phyloP scores from a whole-genome alignment of 2,329 filamentous ascomycete genomes.

The Cladorrhinum sp. region DNA sequence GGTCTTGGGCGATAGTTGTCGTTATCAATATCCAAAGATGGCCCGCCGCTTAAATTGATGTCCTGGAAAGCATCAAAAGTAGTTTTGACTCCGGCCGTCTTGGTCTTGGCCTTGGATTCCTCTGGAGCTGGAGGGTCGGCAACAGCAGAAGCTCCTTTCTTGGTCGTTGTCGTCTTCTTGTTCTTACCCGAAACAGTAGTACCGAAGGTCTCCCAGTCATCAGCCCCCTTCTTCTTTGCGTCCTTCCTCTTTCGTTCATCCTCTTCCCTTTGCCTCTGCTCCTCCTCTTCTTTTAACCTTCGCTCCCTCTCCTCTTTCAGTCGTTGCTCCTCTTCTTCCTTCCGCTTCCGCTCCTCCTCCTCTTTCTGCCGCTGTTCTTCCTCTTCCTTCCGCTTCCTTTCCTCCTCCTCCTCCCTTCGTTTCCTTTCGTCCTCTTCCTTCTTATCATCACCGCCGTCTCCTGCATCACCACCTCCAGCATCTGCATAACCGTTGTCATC shows the following conservation, averaged over 20 bases:
- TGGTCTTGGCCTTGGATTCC: conserved; percentile 20
- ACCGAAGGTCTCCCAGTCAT: conserved; percentile 41
- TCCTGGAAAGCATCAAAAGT: conserved; percentile 62
- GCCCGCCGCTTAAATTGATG: conserved; percentile 64
- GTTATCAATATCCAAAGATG: conserved; percentile 49
- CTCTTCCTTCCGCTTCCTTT: conserved; percentile 19
- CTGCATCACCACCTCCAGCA: conserved; percentile 28
- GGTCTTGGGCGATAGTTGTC: conserved; percentile 44
- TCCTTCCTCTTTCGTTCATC: conserved; percentile 43
- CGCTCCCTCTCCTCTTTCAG: conserved; percentile 33
- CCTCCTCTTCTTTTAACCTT: conserved; percentile 13
- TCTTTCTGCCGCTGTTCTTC: conserved; percentile 51
- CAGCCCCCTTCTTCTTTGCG: conserved; percentile 33
- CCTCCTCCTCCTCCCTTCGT: conserved; percentile 19
- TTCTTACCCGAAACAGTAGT: conserved; percentile 45
- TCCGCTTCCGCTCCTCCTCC: conserved; percentile 40
- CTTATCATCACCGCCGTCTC: conserved; percentile 31
- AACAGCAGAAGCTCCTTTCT: conserved; percentile 43
- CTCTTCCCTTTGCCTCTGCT: conserved; percentile 50
- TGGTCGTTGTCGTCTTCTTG: conserved; percentile 42
- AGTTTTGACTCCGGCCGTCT: conserved; percentile 24
- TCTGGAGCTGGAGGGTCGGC: conserved; percentile 25
- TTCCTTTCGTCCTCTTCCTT: conserved; percentile 37
- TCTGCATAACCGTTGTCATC: conserved; percentile 33
- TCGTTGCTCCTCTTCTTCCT: conserved; percentile 26